Base-by-base conservation (phyloP, 129 eudicot species). In the Solidago caesia region DNA sequence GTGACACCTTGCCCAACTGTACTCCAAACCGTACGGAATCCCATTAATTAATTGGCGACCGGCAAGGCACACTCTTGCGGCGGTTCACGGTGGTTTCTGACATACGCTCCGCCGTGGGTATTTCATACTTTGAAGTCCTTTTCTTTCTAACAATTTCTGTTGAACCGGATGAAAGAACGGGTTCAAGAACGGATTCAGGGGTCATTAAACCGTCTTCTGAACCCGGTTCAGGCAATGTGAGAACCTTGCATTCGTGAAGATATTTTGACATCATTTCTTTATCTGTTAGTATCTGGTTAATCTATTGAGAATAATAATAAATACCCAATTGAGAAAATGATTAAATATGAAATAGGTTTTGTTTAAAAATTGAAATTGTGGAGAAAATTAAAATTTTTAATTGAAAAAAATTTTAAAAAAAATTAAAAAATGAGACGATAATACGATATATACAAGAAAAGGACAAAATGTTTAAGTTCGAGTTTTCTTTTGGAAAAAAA, bases 121-220 rank as follows among this genome's bases (percentile, higher is more conserved):
- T 48, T 7, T 80, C 83, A 3, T 85, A 69, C 47, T 70, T 25
- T 46, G 64, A 64, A 80, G 80, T 86, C 3, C 95, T 80, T 44
- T 82, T 92, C 80, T 84, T 89, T 81, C 91, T 82, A 41, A 92
- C 92, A 33, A 87, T 53, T 44, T 89, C 72, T 2, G 84, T 78
- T 4, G 92, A 85, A 26, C 87, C 87, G 62, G 96, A 85, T 15
- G 88, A 85, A 67, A 85, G 80, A 67, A 81, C 47, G 14, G 82
- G 89, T 53, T 89, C 97, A 4, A 87, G 85, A 6, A 92, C 88
- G 53, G 96, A 80, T 63, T 87, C 98, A 0, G 94, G 89, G 3
- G 96, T 89, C 87, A 82, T 77, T 61, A 74, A 81, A 4, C 88
- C 87, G 55, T 87, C 96, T 1, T 92, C 91, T 0, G 68, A 61